Conservation (phyloP, 2,329 filamentous ascomycete species). For the Teratosphaeria zuluensis region DNA sequence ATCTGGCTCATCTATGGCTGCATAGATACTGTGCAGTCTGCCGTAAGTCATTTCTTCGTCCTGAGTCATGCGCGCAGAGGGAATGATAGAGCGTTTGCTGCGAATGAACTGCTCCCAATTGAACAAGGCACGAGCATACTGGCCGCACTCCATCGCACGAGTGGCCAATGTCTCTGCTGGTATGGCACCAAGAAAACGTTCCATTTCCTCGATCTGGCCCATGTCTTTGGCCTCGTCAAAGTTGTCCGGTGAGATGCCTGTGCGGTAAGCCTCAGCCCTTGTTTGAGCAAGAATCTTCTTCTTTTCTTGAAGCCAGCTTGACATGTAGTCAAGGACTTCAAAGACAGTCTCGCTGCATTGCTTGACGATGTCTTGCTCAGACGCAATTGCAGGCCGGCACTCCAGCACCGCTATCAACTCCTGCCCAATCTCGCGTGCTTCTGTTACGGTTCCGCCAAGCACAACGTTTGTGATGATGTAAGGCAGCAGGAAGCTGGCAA, state of each 20-base stretch:
- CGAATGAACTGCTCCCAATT: slow-evolving; percentile 89
- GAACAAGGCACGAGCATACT: slow-evolving; percentile 84
- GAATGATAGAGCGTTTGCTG: slow-evolving; percentile 33
- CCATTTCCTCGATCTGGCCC: slow-evolving; percentile 54
- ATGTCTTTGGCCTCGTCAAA: slow-evolving; percentile 44
- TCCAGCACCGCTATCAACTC: slow-evolving; percentile 70
- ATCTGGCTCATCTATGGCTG: slow-evolving; percentile 95
- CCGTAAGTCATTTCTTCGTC: slow-evolving; percentile 44
- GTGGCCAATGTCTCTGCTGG: slow-evolving; percentile 66
- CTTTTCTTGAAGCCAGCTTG: slow-evolving; percentile 79
- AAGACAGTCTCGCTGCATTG: slow-evolving; percentile 90
- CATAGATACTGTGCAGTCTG: slow-evolving; percentile 84
- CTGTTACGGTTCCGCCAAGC: slow-evolving; percentile 56
- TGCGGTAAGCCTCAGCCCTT: slow-evolving; percentile 33
- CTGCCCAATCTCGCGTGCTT: slow-evolving; percentile 54
- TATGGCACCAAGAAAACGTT: slow-evolving; percentile 59
- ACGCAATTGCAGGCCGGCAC: slow-evolving; percentile 45
- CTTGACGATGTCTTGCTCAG: slow-evolving; percentile 65
- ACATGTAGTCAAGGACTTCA: slow-evolving; percentile 80
- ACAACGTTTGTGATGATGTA: slow-evolving; percentile 79
- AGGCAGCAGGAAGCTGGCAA: slow-evolving; percentile 79
- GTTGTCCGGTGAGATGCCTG: slow-evolving; percentile 32
- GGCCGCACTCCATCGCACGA: slow-evolving; percentile 85
- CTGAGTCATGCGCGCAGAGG: slow-evolving; percentile 27
- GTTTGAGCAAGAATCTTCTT: slow-evolving; percentile 40